A percentile compares a stretch with the other conserved stretches of the same genome.
Conservation (phyloP, 2,329 filamentous ascomycete species). For the Pseudonectria buxi region DNA sequence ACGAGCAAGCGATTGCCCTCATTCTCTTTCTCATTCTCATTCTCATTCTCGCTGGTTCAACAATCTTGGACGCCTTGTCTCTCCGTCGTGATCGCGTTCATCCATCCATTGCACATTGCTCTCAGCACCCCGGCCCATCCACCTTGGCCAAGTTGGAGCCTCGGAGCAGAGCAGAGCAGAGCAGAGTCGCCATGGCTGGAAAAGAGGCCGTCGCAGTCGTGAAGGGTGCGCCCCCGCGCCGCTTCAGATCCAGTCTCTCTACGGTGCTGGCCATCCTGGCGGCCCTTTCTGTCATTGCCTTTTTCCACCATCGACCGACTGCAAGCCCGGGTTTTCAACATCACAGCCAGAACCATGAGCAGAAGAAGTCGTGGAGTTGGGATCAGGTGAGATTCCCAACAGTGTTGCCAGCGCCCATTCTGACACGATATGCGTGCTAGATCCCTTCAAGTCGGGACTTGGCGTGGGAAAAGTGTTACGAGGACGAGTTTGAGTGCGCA, state of each 20-base stretch:
- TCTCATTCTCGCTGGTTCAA: too few species aligned
- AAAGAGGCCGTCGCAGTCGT: conserved; percentile 8
- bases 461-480: conserved; percentile 27
- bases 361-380: conserved; percentile 20
- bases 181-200: conserved; percentile 10
- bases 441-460: conserved; percentile 23
- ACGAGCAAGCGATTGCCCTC: too few species aligned
- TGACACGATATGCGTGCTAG: conserved; percentile 21
- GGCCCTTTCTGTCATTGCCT: conserved; percentile 11
- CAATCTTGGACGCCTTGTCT: too few species aligned
- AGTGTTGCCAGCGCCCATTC: conserved; percentile 1
- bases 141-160: too few species aligned
- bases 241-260: conserved; percentile 2
- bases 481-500: conserved; percentile 24
- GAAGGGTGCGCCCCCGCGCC: conserved; percentile 2
- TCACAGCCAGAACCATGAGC: neutral
- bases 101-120: too few species aligned
- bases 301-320: conserved; percentile 14
- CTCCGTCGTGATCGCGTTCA: too few species aligned
- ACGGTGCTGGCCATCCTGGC: conserved; percentile 14
- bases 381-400: conserved; percentile 18
- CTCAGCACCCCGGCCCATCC: too few species aligned
- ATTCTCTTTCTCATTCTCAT: too few species aligned
- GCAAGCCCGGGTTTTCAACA: neutral
- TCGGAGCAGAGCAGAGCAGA: too few species aligned